A percentile compares a stretch with the other conserved stretches of the same genome.
Conservation (phyloP, 2,329 filamentous ascomycete species). For the Botrytis paeoniae region DNA sequence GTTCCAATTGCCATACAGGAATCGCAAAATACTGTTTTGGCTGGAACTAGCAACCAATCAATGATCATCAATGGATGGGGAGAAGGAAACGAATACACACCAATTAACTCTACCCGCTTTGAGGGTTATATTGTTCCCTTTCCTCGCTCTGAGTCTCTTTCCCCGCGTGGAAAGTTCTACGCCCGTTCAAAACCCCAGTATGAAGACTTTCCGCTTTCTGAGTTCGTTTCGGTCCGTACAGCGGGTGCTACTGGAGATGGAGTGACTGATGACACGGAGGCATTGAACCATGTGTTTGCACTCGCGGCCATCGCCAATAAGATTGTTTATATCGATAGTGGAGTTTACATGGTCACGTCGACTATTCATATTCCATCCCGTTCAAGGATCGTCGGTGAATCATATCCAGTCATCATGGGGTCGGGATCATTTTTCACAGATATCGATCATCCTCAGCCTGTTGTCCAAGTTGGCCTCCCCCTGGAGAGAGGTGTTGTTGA, state of each 20-base stretch:
- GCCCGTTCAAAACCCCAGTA: slow-evolving; percentile 55
- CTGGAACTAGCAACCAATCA: slow-evolving; percentile 37
- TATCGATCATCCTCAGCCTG: slow-evolving; percentile 44
- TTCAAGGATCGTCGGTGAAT: slow-evolving; percentile 41
- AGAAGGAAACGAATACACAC: slow-evolving; percentile 51
- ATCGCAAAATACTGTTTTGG: slow-evolving; percentile 39
- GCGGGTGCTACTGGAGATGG: slow-evolving; percentile 50
- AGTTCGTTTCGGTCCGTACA: slow-evolving; percentile 45
- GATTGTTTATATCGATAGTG: slow-evolving; percentile 56
- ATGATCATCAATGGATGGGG: slow-evolving; percentile 14
- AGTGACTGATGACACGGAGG: slow-evolving; percentile 56
- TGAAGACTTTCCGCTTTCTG: slow-evolving; percentile 38
- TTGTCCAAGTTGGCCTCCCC: slow-evolving; percentile 53
- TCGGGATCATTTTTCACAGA: slow-evolving; percentile 46
- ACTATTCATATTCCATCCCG: slow-evolving; percentile 48
- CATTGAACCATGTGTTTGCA: slow-evolving; percentile 56
- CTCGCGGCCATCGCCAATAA: slow-evolving; percentile 47
- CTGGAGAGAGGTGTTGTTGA: slow-evolving; percentile 59
- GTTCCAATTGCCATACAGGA: slow-evolving; percentile 16
- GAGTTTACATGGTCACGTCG: slow-evolving; percentile 50
- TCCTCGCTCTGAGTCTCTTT: slow-evolving; percentile 2
- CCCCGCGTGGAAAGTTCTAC: slow-evolving; percentile 41
- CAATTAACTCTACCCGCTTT: slow-evolving; percentile 42
- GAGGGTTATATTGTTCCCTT: slow-evolving; percentile 45
- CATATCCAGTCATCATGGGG: slow-evolving; percentile 43